phyloP scores from a whole-genome alignment of 495 filamentous ascomycete genomes.

The Trichoderma erinaceum region DNA sequence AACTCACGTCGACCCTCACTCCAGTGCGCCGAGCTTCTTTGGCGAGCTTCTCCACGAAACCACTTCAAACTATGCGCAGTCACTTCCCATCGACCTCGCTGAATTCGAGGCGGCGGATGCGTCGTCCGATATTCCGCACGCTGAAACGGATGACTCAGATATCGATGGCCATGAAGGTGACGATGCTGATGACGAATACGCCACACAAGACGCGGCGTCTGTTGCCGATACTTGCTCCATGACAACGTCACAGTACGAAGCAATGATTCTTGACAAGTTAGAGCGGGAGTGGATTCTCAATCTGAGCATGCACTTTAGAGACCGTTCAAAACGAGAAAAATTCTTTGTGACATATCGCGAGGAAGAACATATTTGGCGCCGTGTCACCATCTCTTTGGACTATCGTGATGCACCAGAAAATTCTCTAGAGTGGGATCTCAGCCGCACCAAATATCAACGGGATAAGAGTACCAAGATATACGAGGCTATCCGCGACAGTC shows the following conservation, averaged over 20 bases:
- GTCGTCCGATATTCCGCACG: conserved; percentile 18
- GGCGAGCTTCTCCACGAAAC: conserved; percentile 9
- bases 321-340: conserved; percentile 90
- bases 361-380: conserved; percentile 65
- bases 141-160: conserved; percentile 18
- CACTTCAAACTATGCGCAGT: background rate
- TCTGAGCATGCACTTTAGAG: conserved; percentile 96
- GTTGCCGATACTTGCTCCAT: conserved; percentile 38
- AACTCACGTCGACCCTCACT: conserved; percentile 30
- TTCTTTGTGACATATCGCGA: conserved; percentile 97
- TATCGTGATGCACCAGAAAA: conserved; percentile 75
- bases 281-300: conserved; percentile 93
- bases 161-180: conserved; percentile 17
- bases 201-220: conserved; percentile 14
- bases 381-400: conserved; percentile 90
- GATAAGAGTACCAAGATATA: conserved; percentile 96
- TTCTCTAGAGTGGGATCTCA: conserved; percentile 80
- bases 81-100: background rate
- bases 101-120: background rate
- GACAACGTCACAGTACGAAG: conserved; percentile 47
- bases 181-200: conserved; percentile 22
- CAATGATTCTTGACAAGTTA: conserved; percentile 69
- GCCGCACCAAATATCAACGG: conserved; percentile 71
- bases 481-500: conserved; percentile 87
- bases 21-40: conserved; percentile 41